Evolutionary conservation across 2,329 filamentous ascomycete genomes (phyloP).

Genomic region (Parascedosporium putredinis): DNA sequence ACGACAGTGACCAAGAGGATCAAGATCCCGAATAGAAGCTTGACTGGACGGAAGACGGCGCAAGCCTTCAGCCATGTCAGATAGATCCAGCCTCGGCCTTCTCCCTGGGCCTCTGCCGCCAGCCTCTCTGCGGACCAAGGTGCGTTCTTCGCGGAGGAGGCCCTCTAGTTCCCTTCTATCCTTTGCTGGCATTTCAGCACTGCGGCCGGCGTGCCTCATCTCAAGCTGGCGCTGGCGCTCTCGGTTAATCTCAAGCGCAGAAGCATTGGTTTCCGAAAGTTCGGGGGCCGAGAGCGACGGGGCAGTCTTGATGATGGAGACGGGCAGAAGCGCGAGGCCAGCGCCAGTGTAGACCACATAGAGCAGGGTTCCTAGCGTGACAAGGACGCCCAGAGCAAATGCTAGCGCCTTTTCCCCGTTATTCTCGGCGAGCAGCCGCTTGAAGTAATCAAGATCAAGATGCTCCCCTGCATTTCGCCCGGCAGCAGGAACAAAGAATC

Average conservation of each 20-base stretch:
- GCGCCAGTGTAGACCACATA: conserved; percentile 84
- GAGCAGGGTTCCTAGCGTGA: conserved; percentile 74
- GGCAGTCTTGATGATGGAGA: conserved; percentile 85
- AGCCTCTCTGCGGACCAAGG: conserved; percentile 77
- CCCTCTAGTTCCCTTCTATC: conserved; percentile 83
- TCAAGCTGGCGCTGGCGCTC: conserved; percentile 90
- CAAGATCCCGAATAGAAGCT: conserved; percentile 73
- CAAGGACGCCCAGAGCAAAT: conserved; percentile 79
- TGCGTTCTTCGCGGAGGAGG: conserved; percentile 82
- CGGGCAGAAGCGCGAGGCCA: conserved; percentile 78
- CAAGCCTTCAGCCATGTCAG: conserved; percentile 70
- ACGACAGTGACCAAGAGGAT: conserved; percentile 64
- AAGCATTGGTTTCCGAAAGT: conserved; percentile 64
- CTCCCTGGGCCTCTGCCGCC: conserved; percentile 69
- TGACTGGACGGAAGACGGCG: conserved; percentile 76
- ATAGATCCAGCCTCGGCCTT: conserved; percentile 65
- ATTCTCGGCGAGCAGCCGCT: conserved; percentile 70
- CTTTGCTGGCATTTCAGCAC: conserved; percentile 67
- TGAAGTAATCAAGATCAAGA: conserved; percentile 86
- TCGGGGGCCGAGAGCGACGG: conserved; percentile 76
- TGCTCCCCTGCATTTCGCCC: conserved; percentile 55
- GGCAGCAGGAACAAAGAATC: conserved; percentile 84
- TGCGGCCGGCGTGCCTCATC: conserved; percentile 66
- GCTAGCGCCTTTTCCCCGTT: conserved; percentile 87
- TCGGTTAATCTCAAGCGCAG: conserved; percentile 75